Evolutionary conservation across 495 filamentous ascomycete species (phyloP).

Genomic region (Oleoguttula mirabilis): DNA sequence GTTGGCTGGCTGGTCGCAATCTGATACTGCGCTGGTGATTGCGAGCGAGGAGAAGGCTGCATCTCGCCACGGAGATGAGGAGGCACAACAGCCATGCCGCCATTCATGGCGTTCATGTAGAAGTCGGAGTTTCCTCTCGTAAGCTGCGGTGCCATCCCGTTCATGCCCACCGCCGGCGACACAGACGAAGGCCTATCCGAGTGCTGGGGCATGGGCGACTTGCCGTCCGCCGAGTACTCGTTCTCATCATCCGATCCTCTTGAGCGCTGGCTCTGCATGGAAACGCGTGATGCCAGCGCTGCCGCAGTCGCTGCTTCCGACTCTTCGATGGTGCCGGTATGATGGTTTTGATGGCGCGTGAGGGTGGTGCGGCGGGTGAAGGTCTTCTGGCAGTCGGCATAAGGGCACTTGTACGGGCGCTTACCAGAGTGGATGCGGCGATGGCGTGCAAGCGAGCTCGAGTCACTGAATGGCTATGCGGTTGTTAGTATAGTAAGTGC

Average conservation of each 20-base stretch:
- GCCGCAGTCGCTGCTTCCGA: conserved; percentile 81
- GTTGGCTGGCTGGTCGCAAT: conserved; percentile 49
- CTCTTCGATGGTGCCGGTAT: conserved; percentile 91
- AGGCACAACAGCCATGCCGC: conserved; percentile 42
- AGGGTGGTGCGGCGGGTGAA: conserved; percentile 92
- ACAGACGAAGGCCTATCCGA: conserved; percentile 65
- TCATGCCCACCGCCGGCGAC: conserved; percentile 67
- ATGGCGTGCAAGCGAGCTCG: conserved; percentile 86
- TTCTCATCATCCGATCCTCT: conserved; percentile 64
- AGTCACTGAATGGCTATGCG: conserved; percentile 92
- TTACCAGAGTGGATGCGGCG: conserved; percentile 92
- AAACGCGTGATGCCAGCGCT: conserved; percentile 51
- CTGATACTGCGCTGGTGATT: conserved; percentile 24
- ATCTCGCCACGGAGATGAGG: conserved; percentile 70
- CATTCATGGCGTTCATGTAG: conserved; percentile 45
- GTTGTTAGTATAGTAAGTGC: too few species aligned
- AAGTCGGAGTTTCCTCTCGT: conserved; percentile 54
- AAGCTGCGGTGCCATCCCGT: conserved; percentile 57
- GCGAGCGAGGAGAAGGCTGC: conserved; percentile 59
- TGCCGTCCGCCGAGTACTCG: conserved; percentile 53
- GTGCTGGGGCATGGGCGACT: conserved; percentile 75
- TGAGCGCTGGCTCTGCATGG: conserved; percentile 39
- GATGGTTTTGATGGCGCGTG: conserved; percentile 90
- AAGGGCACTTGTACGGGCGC: conserved; percentile 93
- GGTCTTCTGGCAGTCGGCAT: conserved; percentile 95